Percentiles rank a stretch among this genome's conserved stretches.
phyloP scores from a whole-genome alignment of 2,329 filamentous ascomycete genomes.

The Meredithiella fracta region DNA sequence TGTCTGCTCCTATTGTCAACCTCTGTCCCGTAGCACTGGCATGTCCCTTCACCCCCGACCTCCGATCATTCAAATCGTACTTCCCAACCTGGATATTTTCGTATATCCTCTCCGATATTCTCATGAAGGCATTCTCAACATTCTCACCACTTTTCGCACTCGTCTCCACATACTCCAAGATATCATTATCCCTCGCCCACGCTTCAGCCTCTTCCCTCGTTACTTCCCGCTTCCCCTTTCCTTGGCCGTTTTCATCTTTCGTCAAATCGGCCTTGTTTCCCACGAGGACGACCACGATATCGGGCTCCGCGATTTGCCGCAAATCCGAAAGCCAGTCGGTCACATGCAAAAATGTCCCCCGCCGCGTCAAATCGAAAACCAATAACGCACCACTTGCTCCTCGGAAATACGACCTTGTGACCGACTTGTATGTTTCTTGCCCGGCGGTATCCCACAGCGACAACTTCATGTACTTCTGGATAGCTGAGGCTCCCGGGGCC shows the following conservation, averaged over 20 bases:
- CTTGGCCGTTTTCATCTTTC: slow-evolving; percentile 18
- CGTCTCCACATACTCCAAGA: slow-evolving; percentile 90
- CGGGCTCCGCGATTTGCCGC: slow-evolving; percentile 83
- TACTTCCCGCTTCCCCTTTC: slow-evolving; percentile 52
- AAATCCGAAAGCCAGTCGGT: slow-evolving; percentile 91
- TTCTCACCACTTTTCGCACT: slow-evolving; percentile 89
- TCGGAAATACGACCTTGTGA: slow-evolving; percentile 85
- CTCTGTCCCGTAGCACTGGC: slow-evolving; percentile 31
- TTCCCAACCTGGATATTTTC: slow-evolving; percentile 89
- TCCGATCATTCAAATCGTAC: slow-evolving; percentile 85
- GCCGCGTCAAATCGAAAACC: slow-evolving; percentile 85
- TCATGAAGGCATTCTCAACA: slow-evolving; percentile 82
- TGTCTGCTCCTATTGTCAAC: slow-evolving; percentile 25
- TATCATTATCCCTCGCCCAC: slow-evolving; percentile 73
- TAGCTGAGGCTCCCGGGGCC: slow-evolving; percentile 17
- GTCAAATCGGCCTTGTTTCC: slow-evolving; percentile 89
- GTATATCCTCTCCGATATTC: slow-evolving; percentile 89
- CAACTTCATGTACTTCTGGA: slow-evolving; percentile 75
- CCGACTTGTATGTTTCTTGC: slow-evolving; percentile 94
- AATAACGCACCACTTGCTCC: slow-evolving; percentile 57
- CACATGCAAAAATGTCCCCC: slow-evolving; percentile 70
- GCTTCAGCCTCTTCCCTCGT: slow-evolving; percentile 68
- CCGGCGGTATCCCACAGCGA: slow-evolving; percentile 92
- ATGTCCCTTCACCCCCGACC: slow-evolving; percentile 75
- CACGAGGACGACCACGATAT: slow-evolving; percentile 86